These are phyloP conservation scores for Plasmodium relictum DNA, from an alignment of 169 alveolate species.

Conservation along the genomic window DNA sequence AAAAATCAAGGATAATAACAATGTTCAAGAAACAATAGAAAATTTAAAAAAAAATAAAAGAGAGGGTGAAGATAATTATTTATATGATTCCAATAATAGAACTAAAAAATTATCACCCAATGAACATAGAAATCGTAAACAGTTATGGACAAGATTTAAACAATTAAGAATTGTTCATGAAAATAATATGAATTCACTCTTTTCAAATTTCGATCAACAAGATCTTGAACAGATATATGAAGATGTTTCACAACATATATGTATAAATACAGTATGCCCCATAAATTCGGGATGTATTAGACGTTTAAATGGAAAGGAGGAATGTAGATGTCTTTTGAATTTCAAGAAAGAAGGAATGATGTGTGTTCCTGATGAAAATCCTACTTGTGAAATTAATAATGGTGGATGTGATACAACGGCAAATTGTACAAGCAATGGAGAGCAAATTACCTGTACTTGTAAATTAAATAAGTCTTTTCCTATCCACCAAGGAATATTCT, in stretches of 20 bases:
- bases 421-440: conserved; percentile 1
- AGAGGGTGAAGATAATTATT: no score
- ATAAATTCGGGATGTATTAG: conserved; percentile 55
- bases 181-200: neutral
- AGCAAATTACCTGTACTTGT: conserved; percentile 35
- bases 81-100: no score
- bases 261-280: conserved; percentile 17
- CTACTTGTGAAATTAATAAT: conserved; percentile 34
- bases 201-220: conserved; percentile 6
- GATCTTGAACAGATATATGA: neutral
- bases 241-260: conserved; percentile 1
- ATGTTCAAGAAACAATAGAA: neutral
- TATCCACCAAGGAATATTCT: conserved; percentile 38
- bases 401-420: conserved; percentile 70
- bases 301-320: conserved; percentile 32
- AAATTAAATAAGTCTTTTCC: conserved; percentile 10
- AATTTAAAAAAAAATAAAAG: no score
- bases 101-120: neutral
- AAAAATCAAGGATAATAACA: neutral
- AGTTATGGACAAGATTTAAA: neutral
- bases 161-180: neutral
- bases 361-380: conserved; percentile 29
- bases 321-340: conserved; percentile 58
- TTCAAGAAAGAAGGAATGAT: conserved; percentile 4
- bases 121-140: neutral